Percentiles rank a stretch among this genome's conserved stretches.
Evolutionary conservation across 768 basidiomycete genomes (phyloP).

Genomic region (Suillus luteus): DNA sequence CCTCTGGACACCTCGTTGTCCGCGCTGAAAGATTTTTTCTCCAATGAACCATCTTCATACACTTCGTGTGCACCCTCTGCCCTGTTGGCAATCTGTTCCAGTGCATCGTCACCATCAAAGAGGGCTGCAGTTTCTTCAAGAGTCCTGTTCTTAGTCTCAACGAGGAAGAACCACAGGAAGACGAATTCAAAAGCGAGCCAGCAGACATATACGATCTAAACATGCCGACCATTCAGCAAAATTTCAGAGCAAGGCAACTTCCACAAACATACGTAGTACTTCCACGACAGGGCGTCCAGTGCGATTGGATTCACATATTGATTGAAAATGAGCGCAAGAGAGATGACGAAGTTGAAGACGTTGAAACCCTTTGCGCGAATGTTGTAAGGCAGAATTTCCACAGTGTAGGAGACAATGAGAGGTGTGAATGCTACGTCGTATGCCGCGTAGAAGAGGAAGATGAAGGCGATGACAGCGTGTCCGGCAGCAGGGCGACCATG

Average conservation of each 20-base stretch:
- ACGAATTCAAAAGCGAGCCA: constrained; percentile 69
- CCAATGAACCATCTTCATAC: constrained; percentile 20
- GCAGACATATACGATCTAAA: constrained; percentile 64
- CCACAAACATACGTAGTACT: constrained; percentile 60
- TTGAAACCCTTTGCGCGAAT: constrained; percentile 88
- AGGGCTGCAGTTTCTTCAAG: constrained; percentile 82
- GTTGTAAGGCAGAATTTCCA: constrained; percentile 84
- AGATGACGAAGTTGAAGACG: constrained; percentile 78
- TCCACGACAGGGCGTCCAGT: constrained; percentile 64
- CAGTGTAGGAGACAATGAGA: constrained; percentile 82
- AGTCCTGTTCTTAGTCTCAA: constrained; percentile 73
- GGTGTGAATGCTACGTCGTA: constrained; percentile 88
- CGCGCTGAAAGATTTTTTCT: constrained; percentile 22
- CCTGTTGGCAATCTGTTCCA: constrained; percentile 35
- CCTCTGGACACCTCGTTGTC: constrained; percentile 8
- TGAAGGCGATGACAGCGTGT: constrained; percentile 78
- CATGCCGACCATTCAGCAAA: not conserved
- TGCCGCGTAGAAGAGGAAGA: constrained; percentile 78
- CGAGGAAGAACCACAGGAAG: constrained; percentile 65
- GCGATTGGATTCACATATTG: constrained; percentile 88
- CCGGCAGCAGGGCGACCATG: constrained; percentile 46
- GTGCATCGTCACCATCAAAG: constrained; percentile 70
- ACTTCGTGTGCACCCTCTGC: constrained; percentile 23
- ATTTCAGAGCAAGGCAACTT: not conserved
- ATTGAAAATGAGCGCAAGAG: constrained; percentile 83